Evolutionary conservation across 2,329 filamentous ascomycete genomes (phyloP).

Genomic region (Tolypocladium tropicale): DNA sequence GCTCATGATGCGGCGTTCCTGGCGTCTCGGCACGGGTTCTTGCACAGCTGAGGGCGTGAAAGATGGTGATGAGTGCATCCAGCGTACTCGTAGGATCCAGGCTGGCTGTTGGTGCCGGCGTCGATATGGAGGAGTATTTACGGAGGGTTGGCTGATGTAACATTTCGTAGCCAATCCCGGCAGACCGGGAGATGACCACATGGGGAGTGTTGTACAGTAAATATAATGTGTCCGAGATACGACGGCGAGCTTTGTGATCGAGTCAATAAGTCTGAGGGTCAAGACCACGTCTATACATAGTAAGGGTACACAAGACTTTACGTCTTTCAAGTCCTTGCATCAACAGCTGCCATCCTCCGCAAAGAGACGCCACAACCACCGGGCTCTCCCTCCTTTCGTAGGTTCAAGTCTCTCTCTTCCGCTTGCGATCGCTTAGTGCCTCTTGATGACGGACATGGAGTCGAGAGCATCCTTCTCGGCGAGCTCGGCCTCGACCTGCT

Average conservation of each 20-base stretch:
- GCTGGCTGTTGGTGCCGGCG: not conserved
- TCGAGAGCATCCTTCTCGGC: conserved; percentile 44
- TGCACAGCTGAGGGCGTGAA: conserved; percentile 4
- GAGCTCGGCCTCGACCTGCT: conserved; percentile 37
- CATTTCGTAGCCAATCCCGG: not conserved
- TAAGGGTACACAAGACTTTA: conserved; percentile 7
- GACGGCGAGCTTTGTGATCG: conserved; percentile 3
- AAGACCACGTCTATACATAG: conserved; percentile 6
- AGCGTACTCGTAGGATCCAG: not conserved
- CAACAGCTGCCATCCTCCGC: not conserved
- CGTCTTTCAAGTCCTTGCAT: conserved; percentile 4
- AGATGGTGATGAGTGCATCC: not conserved
- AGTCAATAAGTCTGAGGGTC: conserved; percentile 7
- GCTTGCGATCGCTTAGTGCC: conserved; percentile 25
- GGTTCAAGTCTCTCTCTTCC: not conserved
- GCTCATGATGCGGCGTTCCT: conserved; percentile 14
- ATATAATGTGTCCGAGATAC: conserved; percentile 4
- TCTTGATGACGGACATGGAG: conserved; percentile 39
- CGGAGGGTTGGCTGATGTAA: not conserved
- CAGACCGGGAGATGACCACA: not conserved
- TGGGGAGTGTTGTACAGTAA: conserved; percentile 4
- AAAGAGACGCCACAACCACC: not conserved
- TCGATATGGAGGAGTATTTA: not conserved
- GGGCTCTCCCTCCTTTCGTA: not conserved
- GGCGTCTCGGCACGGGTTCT: conserved; percentile 16